Evolutionary conservation across 805 yeast species (phyloP).

Genomic region (Yamadazyma ubonensis): DNA sequence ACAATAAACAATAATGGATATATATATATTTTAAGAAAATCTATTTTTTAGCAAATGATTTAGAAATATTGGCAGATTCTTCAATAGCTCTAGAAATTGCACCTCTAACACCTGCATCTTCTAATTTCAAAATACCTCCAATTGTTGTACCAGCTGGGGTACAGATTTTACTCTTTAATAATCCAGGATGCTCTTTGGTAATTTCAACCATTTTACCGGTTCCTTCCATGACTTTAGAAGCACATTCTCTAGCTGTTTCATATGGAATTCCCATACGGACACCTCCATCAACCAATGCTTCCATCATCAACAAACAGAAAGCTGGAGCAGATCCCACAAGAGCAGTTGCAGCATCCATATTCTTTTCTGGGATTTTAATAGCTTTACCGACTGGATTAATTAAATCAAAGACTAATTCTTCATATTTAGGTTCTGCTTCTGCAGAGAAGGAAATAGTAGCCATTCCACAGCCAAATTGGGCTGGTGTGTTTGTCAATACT

Average conservation of each 20-base stretch:
- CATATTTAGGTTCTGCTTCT: slow-evolving; percentile 41
- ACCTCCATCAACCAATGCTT: slow-evolving; percentile 91
- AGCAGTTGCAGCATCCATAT: slow-evolving; percentile 96
- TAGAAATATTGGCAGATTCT: slow-evolving; percentile 86
- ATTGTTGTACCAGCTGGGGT: slow-evolving; percentile 99
- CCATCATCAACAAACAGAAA: slow-evolving; percentile 83
- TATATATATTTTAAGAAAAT: neutral
- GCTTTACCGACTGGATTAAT: slow-evolving; percentile 67
- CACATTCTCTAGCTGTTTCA: slow-evolving; percentile 77
- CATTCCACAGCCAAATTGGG: slow-evolving; percentile 88
- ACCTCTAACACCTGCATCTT: slow-evolving; percentile 84
- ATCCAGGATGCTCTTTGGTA: slow-evolving; percentile 86
- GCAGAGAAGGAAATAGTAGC: slow-evolving; percentile 82
- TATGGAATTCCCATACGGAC: slow-evolving; percentile 91
- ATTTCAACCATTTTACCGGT: slow-evolving; percentile 86
- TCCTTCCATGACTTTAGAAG: slow-evolving; percentile 92
- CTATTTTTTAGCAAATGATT: slow-evolving; percentile 42
- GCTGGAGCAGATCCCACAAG: slow-evolving; percentile 98
- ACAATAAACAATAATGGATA: slow-evolving; percentile 3
- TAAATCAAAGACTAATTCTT: slow-evolving; percentile 50
- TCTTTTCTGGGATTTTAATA: slow-evolving; percentile 74
- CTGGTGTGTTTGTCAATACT: slow-evolving; percentile 99
- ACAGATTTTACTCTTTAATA: slow-evolving; percentile 80
- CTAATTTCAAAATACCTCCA: slow-evolving; percentile 90
- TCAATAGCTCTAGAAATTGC: slow-evolving; percentile 87